Conservation (phyloP, 2,329 filamentous ascomycete genomes). For the Mycogone perniciosa region DNA sequence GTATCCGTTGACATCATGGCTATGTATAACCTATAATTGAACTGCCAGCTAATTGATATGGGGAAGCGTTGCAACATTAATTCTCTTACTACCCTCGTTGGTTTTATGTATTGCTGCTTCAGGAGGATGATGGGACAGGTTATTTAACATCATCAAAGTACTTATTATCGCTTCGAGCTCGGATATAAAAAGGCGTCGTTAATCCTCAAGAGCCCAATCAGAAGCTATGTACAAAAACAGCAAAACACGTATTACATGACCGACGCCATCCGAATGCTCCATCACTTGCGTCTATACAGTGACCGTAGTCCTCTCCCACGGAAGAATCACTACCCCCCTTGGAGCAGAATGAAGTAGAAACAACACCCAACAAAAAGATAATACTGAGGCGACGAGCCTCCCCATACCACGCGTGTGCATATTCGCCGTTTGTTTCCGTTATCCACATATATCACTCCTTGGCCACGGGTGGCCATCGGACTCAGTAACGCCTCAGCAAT, state of each 20-base stretch:
- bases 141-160: neutral
- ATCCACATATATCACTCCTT: neutral
- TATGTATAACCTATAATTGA: too few species aligned
- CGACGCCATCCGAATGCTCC: slow-evolving; percentile 3
- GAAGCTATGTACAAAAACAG: slow-evolving; percentile 9
- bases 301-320: neutral
- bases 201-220: slow-evolving; percentile 5
- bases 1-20: too few species aligned
- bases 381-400: neutral
- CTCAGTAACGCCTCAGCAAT: slow-evolving; percentile 14
- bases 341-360: neutral
- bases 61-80: too few species aligned
- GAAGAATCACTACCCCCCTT: neutral
- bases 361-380: neutral
- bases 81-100: too few species aligned
- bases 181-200: slow-evolving; percentile 4
- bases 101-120: neutral
- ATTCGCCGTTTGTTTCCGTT: neutral
- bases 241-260: neutral
- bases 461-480: neutral
- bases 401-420: neutral
- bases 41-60: too few species aligned
- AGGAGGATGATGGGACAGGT: neutral
- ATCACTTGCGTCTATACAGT: neutral
- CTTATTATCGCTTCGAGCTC: slow-evolving; percentile 1